Conservation (phyloP, 2,329 filamentous ascomycete genomes). For the Plenodomus tracheiphilus region DNA sequence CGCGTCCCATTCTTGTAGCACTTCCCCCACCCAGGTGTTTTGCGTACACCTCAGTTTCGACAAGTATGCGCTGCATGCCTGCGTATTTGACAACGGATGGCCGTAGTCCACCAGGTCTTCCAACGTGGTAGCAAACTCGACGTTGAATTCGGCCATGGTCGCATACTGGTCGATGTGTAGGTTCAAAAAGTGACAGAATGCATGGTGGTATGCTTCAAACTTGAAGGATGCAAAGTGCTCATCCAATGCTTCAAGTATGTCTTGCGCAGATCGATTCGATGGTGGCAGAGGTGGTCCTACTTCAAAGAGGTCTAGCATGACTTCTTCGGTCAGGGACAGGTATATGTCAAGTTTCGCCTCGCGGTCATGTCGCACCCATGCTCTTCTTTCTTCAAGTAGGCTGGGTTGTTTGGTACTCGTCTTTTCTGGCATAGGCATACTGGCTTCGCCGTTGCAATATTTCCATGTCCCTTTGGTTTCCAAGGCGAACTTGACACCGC, state of each 20-base stretch:
- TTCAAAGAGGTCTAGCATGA: slow-evolving; percentile 43
- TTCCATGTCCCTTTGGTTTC: slow-evolving; percentile 38
- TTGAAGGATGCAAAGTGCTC: slow-evolving; percentile 31
- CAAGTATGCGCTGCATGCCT: slow-evolving; percentile 44
- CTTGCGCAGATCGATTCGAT: slow-evolving; percentile 32
- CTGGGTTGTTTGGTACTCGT: slow-evolving; percentile 31
- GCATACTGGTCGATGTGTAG: slow-evolving; percentile 41
- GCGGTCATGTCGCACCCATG: slow-evolving; percentile 41
- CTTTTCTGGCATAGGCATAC: slow-evolving; percentile 41
- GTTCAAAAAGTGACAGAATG: slow-evolving; percentile 44
- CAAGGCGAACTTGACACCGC: slow-evolving; percentile 35
- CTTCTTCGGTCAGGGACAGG: slow-evolving; percentile 41
- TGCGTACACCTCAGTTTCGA: slow-evolving; percentile 43
- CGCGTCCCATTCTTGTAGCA: slow-evolving; percentile 37
- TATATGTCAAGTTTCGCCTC: slow-evolving; percentile 44
- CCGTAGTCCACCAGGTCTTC: slow-evolving; percentile 41
- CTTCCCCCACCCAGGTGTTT: slow-evolving; percentile 42
- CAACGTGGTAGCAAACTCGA: slow-evolving; percentile 35
- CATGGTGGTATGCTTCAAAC: slow-evolving; percentile 43
- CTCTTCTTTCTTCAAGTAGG: slow-evolving; percentile 39
- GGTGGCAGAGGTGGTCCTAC: slow-evolving; percentile 41
- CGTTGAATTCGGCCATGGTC: slow-evolving; percentile 40
- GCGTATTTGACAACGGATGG: slow-evolving; percentile 36
- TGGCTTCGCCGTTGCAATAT: slow-evolving; percentile 34
- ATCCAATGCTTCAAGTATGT: slow-evolving; percentile 40